Conservation (phyloP, 495 filamentous ascomycete genomes). For the Penicillium salamii region DNA sequence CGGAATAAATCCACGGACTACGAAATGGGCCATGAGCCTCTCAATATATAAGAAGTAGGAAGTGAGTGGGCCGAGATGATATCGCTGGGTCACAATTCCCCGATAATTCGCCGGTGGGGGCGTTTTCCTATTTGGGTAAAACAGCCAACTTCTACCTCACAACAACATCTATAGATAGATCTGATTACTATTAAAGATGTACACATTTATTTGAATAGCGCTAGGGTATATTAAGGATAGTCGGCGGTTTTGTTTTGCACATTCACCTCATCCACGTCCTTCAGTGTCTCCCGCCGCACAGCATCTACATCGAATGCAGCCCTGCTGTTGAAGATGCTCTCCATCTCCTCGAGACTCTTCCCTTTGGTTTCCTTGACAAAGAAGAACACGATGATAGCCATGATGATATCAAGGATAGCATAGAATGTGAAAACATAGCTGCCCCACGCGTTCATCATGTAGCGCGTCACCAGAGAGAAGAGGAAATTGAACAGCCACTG, state of each 20-base stretch:
- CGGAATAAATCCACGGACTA: background rate
- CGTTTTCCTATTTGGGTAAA: background rate
- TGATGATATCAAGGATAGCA: constrained; percentile 31
- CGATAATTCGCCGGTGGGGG: background rate
- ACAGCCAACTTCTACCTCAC: background rate
- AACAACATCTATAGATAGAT: background rate
- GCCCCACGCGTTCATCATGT: constrained; percentile 42
- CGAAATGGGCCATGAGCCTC: background rate
- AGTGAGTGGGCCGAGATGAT: background rate
- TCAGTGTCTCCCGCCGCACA: constrained; percentile 12
- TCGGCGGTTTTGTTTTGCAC: constrained; percentile 8
- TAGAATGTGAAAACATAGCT: constrained; percentile 52
- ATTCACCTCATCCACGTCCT: constrained; percentile 12
- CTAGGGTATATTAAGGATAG: background rate
- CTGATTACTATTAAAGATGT: background rate
- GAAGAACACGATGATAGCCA: constrained; percentile 54
- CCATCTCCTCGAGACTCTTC: constrained; percentile 46
- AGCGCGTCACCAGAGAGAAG: constrained; percentile 47
- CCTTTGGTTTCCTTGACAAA: constrained; percentile 63
- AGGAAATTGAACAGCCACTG: constrained; percentile 54
- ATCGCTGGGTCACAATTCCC: background rate
- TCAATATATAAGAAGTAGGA: no score
- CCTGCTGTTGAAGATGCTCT: constrained; percentile 28
- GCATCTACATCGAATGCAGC: constrained; percentile 26
- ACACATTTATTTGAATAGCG: no score